Conservation (phyloP, 169 alveolate species). For the Plasmodium chabaudi region DNA sequence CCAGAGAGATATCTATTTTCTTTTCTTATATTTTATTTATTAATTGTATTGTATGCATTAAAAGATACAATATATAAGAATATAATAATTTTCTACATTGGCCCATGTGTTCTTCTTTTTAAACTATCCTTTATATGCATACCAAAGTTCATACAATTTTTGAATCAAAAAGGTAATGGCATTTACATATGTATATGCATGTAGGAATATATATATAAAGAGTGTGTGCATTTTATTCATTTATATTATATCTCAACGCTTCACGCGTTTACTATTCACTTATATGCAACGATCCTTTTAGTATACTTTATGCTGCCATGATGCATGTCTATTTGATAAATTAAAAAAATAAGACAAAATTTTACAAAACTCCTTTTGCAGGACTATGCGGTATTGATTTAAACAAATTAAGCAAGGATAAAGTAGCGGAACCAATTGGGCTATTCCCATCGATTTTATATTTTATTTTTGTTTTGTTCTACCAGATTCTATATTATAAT, state of each 20-base stretch:
- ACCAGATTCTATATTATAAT: constrained; percentile 83
- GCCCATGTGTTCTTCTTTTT: constrained; percentile 56
- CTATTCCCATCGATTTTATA: constrained; percentile 90
- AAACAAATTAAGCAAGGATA: constrained; percentile 70
- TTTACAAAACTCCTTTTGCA: constrained; percentile 10
- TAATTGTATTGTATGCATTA: constrained; percentile 48
- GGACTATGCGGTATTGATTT: constrained; percentile 78
- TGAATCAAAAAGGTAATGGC: constrained; percentile 54
- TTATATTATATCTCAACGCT: too few species aligned
- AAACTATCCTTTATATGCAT: constrained; percentile 55
- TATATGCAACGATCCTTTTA: too few species aligned
- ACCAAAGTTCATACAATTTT: constrained; percentile 54
- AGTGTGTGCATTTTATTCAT: too few species aligned
- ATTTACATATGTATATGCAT: neutral
- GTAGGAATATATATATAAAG: neutral
- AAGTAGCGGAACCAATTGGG: constrained; percentile 92
- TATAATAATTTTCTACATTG: constrained; percentile 44
- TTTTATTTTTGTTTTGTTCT: constrained; percentile 84
- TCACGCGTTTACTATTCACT: too few species aligned
- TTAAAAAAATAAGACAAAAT: too few species aligned
- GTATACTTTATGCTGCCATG: too few species aligned
- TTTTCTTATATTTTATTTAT: constrained; percentile 49
- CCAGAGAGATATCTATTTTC: constrained; percentile 27
- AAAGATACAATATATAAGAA: constrained; percentile 40
- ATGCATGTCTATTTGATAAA: too few species aligned